These are phyloP conservation scores for Hyaloscypha hepaticicola DNA, from an alignment of 495 filamentous ascomycete species.

Conservation along the genomic window DNA sequence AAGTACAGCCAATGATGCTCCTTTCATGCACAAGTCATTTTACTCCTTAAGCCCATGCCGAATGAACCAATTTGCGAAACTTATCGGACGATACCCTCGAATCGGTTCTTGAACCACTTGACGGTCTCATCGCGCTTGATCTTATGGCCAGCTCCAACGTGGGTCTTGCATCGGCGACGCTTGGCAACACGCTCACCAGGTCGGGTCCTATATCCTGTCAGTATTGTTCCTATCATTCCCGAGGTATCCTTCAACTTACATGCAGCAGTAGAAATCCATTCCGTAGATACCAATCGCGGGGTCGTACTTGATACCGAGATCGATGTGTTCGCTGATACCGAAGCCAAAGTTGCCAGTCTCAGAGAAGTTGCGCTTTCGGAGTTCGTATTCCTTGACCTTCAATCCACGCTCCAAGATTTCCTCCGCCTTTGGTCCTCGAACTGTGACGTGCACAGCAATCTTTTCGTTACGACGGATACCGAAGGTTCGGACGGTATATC, in stretches of 20 bases:
- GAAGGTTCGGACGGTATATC: conserved; percentile 99
- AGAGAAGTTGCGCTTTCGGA: conserved; percentile 98
- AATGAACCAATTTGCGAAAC: conserved; percentile 25
- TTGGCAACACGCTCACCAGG: conserved; percentile 96
- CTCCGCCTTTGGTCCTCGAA: conserved; percentile 99
- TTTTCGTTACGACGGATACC: conserved; percentile 99
- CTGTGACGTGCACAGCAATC: conserved; percentile 98
- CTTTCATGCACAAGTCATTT: conserved; percentile 35
- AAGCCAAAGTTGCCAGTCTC: conserved; percentile 99
- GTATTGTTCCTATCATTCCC: conserved; percentile 38
- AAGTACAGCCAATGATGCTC: conserved; percentile 33
- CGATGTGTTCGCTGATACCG: conserved; percentile 99
- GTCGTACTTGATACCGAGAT: conserved; percentile 99
- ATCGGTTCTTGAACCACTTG: conserved; percentile 99
- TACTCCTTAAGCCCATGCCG: conserved; percentile 37
- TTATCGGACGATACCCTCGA: conserved; percentile 58
- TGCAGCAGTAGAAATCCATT: conserved; percentile 99
- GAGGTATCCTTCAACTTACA: conserved; percentile 46
- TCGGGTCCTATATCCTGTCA: conserved; percentile 51
- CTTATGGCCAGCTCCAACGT: conserved; percentile 82
- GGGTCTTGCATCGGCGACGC: conserved; percentile 84
- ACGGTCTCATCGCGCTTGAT: conserved; percentile 92
- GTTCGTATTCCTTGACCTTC: conserved; percentile 99
- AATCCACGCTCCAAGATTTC: conserved; percentile 99
- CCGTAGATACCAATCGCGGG: conserved; percentile 99